Base-by-base conservation (phyloP, 2,329 filamentous ascomycete species). In the Penicillium sclerotigenum region DNA sequence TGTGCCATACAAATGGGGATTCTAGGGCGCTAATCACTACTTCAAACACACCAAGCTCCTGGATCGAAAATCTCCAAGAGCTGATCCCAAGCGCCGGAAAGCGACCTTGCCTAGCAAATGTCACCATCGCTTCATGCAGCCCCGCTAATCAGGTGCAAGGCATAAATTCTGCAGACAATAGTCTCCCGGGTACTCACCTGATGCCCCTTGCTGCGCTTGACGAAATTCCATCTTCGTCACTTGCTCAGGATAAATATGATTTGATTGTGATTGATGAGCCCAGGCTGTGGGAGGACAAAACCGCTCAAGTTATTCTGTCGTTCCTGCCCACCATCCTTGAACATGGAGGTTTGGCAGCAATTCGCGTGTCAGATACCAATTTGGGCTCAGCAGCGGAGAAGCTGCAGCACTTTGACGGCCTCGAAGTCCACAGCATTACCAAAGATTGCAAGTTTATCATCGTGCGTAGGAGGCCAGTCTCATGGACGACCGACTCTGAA, bases 1-100 rank as follows among this genome's bases (percentile, higher is more conserved):
- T 62, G 20, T 60, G 58, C 26, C 58, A 62, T 31, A 62, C 60
- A 11, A 50, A 59, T 14, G 60, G 60, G 0, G 56, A 62, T 45
- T 53, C 53, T 4, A 59, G 11, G 9, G 51, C 56, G 2, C 33
- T 62, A 4, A 38, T 62, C 7, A 22, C 46, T 18, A 59, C 56
- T n/a, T 54, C 54, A 1, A 14, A 43, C 13, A 1, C 47, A 9
- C 40, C 50, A 3, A 54, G 14, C 31, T 41, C 47, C 24, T 60
- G 50, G 56, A 49, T 52, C 13, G 40, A 52, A 9, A 47, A 14
- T 13, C 47, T 62, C 5, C 34, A 52, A 34, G 41, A 51, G 5
- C 7, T 57, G 1, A 20, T 42, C 0, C 51, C 58, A 11, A 42
- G 41, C 1, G 5, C 13, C 20, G 56, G 58, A 36, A 53, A 37